phyloP scores from a whole-genome alignment of 2,329 filamentous ascomycete species.

The Clonostachys chloroleuca region DNA sequence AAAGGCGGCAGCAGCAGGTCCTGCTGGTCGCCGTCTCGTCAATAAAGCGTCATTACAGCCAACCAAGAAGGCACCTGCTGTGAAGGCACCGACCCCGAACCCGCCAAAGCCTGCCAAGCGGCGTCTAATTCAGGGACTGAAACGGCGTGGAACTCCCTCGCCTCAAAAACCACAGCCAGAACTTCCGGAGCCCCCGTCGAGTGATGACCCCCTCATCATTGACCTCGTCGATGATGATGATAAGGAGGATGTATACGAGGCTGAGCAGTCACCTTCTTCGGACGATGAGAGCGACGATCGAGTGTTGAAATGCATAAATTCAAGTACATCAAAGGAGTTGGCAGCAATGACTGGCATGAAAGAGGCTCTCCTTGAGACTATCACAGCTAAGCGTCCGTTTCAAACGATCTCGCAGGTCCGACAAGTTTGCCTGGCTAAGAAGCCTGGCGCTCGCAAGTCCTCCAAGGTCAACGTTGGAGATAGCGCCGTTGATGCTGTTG shows the following conservation, averaged over 20 bases:
- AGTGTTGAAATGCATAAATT: constrained; percentile 80
- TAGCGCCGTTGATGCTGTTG: constrained; percentile 42
- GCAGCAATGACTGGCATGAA: constrained; percentile 77
- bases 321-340: constrained; percentile 69
- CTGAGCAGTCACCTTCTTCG: constrained; percentile 23
- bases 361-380: constrained; percentile 60
- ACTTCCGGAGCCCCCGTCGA: constrained; percentile 14
- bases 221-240: constrained; percentile 32
- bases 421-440: constrained; percentile 52
- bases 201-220: constrained; percentile 25
- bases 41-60: constrained; percentile 20
- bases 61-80: constrained; percentile 4
- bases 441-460: constrained; percentile 37
- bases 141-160: constrained; percentile 14
- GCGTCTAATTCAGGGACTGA: constrained; percentile 29
- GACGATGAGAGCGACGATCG: constrained; percentile 25
- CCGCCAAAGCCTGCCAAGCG: constrained; percentile 17
- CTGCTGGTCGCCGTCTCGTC: constrained; percentile 17
- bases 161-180: constrained; percentile 8
- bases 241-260: constrained; percentile 27
- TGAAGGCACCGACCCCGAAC: constrained; percentile 9
- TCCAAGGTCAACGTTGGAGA: constrained; percentile 46
- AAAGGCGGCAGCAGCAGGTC: constrained; percentile 9
- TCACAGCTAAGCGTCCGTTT: constrained; percentile 77
- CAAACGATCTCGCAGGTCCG: constrained; percentile 59